Conservation (phyloP, 2,329 filamentous ascomycete species). For the Hortaea werneckii region DNA sequence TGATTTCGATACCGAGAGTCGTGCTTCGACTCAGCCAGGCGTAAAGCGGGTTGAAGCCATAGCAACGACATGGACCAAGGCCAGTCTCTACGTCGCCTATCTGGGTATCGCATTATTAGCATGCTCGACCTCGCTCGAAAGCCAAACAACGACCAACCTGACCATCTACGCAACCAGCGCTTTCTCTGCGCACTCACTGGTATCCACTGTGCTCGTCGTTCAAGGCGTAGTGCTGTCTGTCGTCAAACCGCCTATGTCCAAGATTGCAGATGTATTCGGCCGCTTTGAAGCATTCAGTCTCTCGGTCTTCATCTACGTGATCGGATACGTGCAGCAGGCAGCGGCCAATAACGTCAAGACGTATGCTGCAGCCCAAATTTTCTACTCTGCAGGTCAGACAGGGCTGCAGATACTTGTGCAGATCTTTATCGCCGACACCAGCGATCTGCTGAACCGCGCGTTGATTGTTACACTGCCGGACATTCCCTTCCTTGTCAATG, state of each 20-base stretch:
- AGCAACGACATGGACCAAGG: slow-evolving; percentile 39
- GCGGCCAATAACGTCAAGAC: slow-evolving; percentile 44
- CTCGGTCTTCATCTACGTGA: slow-evolving; percentile 43
- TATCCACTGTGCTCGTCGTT: slow-evolving; percentile 55
- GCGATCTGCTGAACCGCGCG: slow-evolving; percentile 49
- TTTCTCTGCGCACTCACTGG: slow-evolving; percentile 54
- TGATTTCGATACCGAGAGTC: slow-evolving; percentile 4
- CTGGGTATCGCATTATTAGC: slow-evolving; percentile 38
- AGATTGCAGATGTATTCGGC: slow-evolving; percentile 53
- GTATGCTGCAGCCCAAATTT: slow-evolving; percentile 48
- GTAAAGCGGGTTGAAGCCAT: slow-evolving; percentile 41
- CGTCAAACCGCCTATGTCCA: slow-evolving; percentile 52
- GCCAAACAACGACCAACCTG: slow-evolving; percentile 52
- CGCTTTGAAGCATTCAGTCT: slow-evolving; percentile 49
- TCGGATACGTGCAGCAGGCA: slow-evolving; percentile 51
- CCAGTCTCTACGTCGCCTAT: slow-evolving; percentile 38
- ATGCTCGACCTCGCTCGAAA: slow-evolving; percentile 56
- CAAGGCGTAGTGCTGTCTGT: slow-evolving; percentile 54
- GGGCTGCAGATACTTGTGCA: slow-evolving; percentile 53
- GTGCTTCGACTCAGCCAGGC: slow-evolving; percentile 32
- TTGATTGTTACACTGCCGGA: slow-evolving; percentile 50
- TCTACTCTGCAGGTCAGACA: slow-evolving; percentile 51
- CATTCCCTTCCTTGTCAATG: slow-evolving; percentile 50
- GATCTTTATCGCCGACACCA: slow-evolving; percentile 56
- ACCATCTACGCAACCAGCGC: slow-evolving; percentile 56